Evolutionary conservation across 495 filamentous ascomycete species (phyloP).

Genomic region (Halenospora varia): DNA sequence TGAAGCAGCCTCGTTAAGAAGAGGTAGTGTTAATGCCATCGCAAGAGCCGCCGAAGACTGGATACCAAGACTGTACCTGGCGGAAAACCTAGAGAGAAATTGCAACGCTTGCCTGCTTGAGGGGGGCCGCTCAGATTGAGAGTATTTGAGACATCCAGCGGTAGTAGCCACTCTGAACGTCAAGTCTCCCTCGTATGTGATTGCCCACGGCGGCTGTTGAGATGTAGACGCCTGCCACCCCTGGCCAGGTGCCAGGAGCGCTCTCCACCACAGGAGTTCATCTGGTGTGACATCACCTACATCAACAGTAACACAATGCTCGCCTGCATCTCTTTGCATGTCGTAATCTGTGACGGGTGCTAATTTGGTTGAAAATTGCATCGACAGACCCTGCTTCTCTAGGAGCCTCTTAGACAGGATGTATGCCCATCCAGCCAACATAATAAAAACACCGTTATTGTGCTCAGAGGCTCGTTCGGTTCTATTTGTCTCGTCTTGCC

Average conservation of each 20-base stretch:
- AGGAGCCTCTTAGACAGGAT: not conserved
- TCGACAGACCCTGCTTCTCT: not conserved
- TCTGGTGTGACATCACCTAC: not conserved
- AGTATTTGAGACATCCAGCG: not conserved
- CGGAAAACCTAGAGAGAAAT: not conserved
- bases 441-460: not conserved
- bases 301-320: not conserved
- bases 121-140: not conserved
- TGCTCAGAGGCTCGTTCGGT: not conserved
- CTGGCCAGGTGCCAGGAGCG: not conserved
- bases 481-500: not conserved
- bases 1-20: not conserved
- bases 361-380: not conserved
- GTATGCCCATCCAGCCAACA: not conserved
- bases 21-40: not conserved
- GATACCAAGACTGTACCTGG: not conserved
- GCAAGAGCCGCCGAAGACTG: not conserved
- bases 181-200: slow-evolving; percentile 2
- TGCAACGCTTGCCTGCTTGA: not conserved
- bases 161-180: slow-evolving; percentile 1
- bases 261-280: not conserved
- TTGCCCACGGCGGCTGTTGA: slow-evolving; percentile 2
- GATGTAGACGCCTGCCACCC: not conserved
- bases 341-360: not conserved
- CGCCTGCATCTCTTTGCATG: not conserved